Percentiles rank a stretch among this genome's conserved stretches.
Conservation (phyloP, 2,329 filamentous ascomycete species). For the Penicillium brasilianum region DNA sequence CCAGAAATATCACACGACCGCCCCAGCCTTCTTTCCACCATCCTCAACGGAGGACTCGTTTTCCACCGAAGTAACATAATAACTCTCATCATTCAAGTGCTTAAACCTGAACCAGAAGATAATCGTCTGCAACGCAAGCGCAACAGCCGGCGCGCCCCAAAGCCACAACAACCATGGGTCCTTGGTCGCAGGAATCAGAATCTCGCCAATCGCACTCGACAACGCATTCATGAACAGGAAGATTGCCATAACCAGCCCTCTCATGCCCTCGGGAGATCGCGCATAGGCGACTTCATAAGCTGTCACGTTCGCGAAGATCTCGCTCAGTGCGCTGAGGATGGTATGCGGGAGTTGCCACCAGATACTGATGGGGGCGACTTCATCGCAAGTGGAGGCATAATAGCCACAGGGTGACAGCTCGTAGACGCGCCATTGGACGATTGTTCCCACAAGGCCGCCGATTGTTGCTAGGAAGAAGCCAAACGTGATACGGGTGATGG, state of each 20-base stretch:
- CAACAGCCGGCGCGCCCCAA: constrained; percentile 57
- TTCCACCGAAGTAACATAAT: constrained; percentile 22
- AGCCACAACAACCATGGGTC: constrained; percentile 57
- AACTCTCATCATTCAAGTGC: constrained; percentile 56
- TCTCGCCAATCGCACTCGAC: constrained; percentile 48
- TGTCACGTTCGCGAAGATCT: constrained; percentile 52
- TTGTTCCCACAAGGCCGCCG: constrained; percentile 44
- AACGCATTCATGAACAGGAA: constrained; percentile 50
- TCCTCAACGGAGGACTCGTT: neutral
- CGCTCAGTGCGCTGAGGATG: constrained; percentile 45
- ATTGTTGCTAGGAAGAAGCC: constrained; percentile 58
- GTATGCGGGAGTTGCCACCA: constrained; percentile 51
- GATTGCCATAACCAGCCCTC: constrained; percentile 48
- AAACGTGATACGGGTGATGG: constrained; percentile 56
- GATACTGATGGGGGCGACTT: constrained; percentile 48
- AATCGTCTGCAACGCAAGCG: constrained; percentile 53
- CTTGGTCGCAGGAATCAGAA: constrained; percentile 49
- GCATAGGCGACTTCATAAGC: constrained; percentile 54
- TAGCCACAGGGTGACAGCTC: constrained; percentile 51
- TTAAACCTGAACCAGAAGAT: constrained; percentile 56
- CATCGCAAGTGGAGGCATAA: constrained; percentile 45
- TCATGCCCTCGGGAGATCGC: constrained; percentile 50
- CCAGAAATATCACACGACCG: neutral
- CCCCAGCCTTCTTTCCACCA: neutral
- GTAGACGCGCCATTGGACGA: constrained; percentile 56